phyloP scores from a whole-genome alignment of 345 rosid genomes.

The Angophora floribunda region DNA sequence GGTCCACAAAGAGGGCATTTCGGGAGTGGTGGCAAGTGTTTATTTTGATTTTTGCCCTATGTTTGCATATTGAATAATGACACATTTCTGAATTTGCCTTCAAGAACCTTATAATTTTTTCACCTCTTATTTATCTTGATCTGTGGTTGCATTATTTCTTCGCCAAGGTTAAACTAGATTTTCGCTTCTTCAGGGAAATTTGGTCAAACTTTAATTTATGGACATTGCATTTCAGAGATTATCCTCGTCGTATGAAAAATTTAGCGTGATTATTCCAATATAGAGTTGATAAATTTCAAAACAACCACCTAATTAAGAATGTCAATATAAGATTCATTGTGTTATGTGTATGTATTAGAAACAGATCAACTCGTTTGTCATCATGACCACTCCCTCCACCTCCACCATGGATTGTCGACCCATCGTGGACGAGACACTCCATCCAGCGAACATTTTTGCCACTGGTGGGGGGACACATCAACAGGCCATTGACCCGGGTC shows the following conservation, averaged over 20 bases:
- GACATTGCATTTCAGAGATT: background rate
- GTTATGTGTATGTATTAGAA: no score
- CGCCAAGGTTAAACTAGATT: background rate
- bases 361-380: no score
- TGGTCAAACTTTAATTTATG: background rate
- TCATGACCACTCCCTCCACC: conserved; percentile 23
- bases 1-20: background rate
- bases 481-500: conserved; percentile 28
- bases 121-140: background rate
- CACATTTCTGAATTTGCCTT: background rate
- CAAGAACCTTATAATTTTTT: background rate
- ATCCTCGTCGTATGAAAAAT: no score
- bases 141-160: background rate
- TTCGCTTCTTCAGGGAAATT: background rate
- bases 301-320: no score
- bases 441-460: conserved; percentile 40
- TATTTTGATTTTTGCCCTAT: background rate
- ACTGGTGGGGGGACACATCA: conserved; percentile 45
- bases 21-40: background rate
- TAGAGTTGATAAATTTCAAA: no score
- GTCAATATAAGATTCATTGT: no score
- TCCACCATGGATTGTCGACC: conserved; percentile 11
- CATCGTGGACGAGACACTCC: conserved; percentile 31
- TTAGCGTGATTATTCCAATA: no score
- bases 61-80: background rate